Evolutionary conservation across 495 filamentous ascomycete genomes (phyloP).

Genomic region (Aspergillus egyptiacus): DNA sequence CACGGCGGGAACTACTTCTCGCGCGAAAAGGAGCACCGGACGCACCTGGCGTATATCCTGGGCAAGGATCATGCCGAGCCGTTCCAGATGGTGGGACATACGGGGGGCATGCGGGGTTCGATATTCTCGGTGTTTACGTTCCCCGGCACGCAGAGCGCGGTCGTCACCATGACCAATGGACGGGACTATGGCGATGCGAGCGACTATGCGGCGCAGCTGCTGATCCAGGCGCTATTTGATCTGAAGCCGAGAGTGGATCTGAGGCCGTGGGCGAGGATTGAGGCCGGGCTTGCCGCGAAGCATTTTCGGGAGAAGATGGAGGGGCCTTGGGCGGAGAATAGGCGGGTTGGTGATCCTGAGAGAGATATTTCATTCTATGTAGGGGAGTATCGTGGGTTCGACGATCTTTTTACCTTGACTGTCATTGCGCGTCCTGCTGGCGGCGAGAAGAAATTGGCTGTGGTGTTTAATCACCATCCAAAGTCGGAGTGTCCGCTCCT

Average conservation of each 20-base stretch:
- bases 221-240: conserved; percentile 18
- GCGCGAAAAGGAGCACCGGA: conserved; percentile 1
- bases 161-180: conserved; percentile 15
- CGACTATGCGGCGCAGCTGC: conserved; percentile 14
- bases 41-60: conserved; percentile 12
- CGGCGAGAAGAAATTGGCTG: not conserved
- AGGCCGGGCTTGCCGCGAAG: not conserved
- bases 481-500: conserved; percentile 2
- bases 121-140: conserved; percentile 15
- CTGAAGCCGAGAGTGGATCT: conserved; percentile 12
- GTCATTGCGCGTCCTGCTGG: not conserved
- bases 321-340: conserved; percentile 4
- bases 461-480: conserved; percentile 5
- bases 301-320: conserved; percentile 6
- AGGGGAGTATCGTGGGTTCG: not conserved
- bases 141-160: conserved; percentile 15
- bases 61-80: conserved; percentile 4
- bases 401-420: not conserved
- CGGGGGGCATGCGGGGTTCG: conserved; percentile 10
- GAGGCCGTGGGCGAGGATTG: conserved; percentile 5
- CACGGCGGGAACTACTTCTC: conserved; percentile 7
- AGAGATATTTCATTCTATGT: conserved; percentile 3
- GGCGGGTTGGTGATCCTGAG: not conserved
- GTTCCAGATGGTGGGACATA: conserved; percentile 9
- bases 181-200: conserved; percentile 15